These are phyloP conservation scores for Solanum bulbocastanum DNA, from an alignment of 257 asterid species.

Conservation along the genomic window DNA sequence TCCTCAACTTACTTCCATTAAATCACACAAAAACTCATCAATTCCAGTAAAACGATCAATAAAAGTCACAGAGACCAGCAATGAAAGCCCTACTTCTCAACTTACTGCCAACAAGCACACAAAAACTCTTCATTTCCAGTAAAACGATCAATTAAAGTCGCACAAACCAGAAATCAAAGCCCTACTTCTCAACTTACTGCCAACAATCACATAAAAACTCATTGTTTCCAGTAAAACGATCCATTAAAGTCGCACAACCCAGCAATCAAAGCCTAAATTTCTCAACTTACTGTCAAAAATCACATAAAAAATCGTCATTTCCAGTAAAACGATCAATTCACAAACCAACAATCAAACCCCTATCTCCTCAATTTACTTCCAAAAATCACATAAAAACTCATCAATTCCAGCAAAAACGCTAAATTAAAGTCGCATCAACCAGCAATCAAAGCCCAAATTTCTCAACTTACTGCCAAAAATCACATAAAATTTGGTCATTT, in stretches of 20 bases:
- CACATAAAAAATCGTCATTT: background rate
- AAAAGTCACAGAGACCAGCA: background rate
- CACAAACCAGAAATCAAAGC: constrained; percentile 4
- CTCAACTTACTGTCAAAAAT: background rate
- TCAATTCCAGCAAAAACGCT: background rate
- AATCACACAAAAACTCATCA: background rate
- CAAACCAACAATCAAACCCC: constrained; percentile 7
- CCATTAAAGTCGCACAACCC: background rate
- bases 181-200: constrained; percentile 3
- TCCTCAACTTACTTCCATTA: background rate
- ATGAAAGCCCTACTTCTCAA: background rate
- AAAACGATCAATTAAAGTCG: background rate
- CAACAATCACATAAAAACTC: background rate
- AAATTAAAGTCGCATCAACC: background rate
- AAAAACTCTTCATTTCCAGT: background rate
- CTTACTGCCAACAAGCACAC: background rate
- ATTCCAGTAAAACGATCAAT: background rate
- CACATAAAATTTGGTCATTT: background rate
- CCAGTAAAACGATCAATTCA: background rate
- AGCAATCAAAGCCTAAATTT: background rate
- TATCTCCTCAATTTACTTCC: background rate
- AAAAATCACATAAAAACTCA: background rate
- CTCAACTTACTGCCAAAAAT: background rate
- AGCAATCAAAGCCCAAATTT: constrained; percentile 8
- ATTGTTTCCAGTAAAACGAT: background rate